A percentile compares a stretch with the other conserved stretches of the same genome.
Evolutionary conservation across 495 filamentous ascomycete species (phyloP).

Genomic region (Penicillium dipodomyicola): DNA sequence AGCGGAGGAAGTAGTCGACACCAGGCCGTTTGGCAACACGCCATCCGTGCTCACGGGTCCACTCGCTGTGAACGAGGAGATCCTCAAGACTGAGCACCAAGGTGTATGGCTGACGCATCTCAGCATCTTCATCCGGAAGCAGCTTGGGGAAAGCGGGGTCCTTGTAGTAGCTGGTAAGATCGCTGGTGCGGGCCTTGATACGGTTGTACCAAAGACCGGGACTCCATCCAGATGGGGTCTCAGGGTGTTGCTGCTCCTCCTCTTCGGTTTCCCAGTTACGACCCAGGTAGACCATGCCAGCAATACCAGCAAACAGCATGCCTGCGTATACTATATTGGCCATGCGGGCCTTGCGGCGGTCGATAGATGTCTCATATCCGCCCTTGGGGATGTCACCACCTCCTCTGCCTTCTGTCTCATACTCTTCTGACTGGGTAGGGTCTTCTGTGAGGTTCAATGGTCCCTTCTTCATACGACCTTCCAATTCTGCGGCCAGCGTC

Average conservation of each 20-base stretch:
- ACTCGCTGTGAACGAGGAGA: slow-evolving; percentile 88
- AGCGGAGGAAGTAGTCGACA: slow-evolving; percentile 94
- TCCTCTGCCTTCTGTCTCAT: slow-evolving; percentile 48
- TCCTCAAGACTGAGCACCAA: slow-evolving; percentile 91
- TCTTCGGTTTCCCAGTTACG: slow-evolving; percentile 82
- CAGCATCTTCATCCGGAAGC: slow-evolving; percentile 81
- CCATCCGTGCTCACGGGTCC: slow-evolving; percentile 93
- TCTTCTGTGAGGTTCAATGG: slow-evolving; percentile 60
- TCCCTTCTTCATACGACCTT: slow-evolving; percentile 51
- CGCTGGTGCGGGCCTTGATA: slow-evolving; percentile 66
- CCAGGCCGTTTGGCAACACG: slow-evolving; percentile 92
- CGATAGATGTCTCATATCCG: slow-evolving; percentile 86
- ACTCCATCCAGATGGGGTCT: slow-evolving; percentile 72
- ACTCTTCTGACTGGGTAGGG: slow-evolving; percentile 46
- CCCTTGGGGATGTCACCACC: slow-evolving; percentile 68
- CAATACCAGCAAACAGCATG: slow-evolving; percentile 48
- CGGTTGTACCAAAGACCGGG: slow-evolving; percentile 75
- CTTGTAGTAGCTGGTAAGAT: slow-evolving; percentile 84
- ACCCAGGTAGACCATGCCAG: slow-evolving; percentile 67
- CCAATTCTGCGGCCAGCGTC: slow-evolving; percentile 69
- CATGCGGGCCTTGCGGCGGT: slow-evolving; percentile 70
- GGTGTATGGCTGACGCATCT: slow-evolving; percentile 83
- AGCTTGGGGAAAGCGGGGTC: slow-evolving; percentile 94
- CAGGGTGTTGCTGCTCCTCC: slow-evolving; percentile 59
- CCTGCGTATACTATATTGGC: slow-evolving; percentile 63